phyloP scores from a whole-genome alignment of 73 alveolate species.

The Tetrahymena thermophila region DNA sequence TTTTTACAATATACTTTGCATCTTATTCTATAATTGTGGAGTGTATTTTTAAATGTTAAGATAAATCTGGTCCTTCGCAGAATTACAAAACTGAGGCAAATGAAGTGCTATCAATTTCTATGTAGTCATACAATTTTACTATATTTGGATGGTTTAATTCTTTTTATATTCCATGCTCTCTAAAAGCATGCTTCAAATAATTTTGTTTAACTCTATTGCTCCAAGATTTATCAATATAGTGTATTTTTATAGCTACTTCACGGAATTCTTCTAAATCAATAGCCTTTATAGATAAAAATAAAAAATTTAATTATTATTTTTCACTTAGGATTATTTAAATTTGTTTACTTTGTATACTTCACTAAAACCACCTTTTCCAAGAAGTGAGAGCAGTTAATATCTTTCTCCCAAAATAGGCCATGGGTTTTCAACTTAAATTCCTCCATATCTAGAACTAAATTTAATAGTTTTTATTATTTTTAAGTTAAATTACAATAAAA shows the following conservation, averaged over 20 bases:
- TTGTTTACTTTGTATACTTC: constrained; percentile 58
- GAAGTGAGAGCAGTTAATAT: constrained; percentile 36
- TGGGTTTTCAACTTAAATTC: not conserved
- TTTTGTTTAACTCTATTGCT: constrained; percentile 38
- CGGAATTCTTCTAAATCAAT: constrained; percentile 51
- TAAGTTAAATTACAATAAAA: too few species aligned
- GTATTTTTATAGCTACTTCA: constrained; percentile 61
- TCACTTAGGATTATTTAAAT: not conserved
- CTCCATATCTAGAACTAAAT: not conserved
- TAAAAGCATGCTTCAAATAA: constrained; percentile 71
- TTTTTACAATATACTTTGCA: constrained; percentile 74
- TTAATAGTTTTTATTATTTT: not conserved
- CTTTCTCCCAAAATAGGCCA: constrained; percentile 45
- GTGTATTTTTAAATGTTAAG: constrained; percentile 64
- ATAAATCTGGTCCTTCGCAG: constrained; percentile 83
- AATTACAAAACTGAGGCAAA: constrained; percentile 72
- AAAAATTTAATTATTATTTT: too few species aligned
- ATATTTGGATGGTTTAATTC: constrained; percentile 71
- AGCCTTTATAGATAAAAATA: not conserved
- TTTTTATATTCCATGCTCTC: constrained; percentile 77
- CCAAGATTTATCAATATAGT: constrained; percentile 47
- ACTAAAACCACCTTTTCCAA: constrained; percentile 61
- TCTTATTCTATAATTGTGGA: constrained; percentile 72
- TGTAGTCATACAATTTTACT: constrained; percentile 71
- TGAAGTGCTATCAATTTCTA: constrained; percentile 84